These are phyloP conservation scores for Pseudozyma hubeiensis DNA, from an alignment of 1,284 basidiomycete species.

Conservation along the genomic window DNA sequence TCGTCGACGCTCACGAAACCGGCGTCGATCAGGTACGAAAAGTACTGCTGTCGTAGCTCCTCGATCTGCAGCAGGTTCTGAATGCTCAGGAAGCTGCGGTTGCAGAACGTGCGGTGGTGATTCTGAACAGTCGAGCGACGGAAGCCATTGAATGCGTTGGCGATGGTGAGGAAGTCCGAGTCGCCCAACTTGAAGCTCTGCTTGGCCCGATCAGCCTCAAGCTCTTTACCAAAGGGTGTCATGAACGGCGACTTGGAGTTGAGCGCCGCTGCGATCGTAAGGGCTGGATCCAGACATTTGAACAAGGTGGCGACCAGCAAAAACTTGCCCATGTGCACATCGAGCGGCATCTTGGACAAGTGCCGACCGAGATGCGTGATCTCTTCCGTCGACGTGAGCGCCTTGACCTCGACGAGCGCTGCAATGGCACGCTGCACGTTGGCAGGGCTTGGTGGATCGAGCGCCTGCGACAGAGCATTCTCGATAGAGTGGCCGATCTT, in stretches of 20 bases:
- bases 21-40: conserved; percentile 83
- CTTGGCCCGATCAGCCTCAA: conserved; percentile 88
- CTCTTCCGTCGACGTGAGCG: conserved; percentile 85
- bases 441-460: conserved; percentile 87
- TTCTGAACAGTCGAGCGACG: conserved; percentile 79
- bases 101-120: conserved; percentile 75
- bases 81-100: conserved; percentile 84
- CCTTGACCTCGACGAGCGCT: conserved; percentile 89
- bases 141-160: conserved; percentile 91
- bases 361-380: conserved; percentile 95
- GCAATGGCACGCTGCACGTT: conserved; percentile 94
- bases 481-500: conserved; percentile 85
- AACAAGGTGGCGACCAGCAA: conserved; percentile 86
- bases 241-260: conserved; percentile 92
- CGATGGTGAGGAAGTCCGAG: conserved; percentile 95
- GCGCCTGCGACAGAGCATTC: conserved; percentile 84
- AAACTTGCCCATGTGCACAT: conserved; percentile 96
- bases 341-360: conserved; percentile 90
- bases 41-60: conserved; percentile 92
- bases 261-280: conserved; percentile 90
- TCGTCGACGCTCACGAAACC: conserved; percentile 81
- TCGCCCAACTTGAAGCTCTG: conserved; percentile 83
- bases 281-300: conserved; percentile 90
- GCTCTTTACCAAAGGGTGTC: conserved; percentile 86
- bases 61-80: conserved; percentile 95